Base-by-base conservation (phyloP, 257 asterid species). In the Scutellaria galericulata region DNA sequence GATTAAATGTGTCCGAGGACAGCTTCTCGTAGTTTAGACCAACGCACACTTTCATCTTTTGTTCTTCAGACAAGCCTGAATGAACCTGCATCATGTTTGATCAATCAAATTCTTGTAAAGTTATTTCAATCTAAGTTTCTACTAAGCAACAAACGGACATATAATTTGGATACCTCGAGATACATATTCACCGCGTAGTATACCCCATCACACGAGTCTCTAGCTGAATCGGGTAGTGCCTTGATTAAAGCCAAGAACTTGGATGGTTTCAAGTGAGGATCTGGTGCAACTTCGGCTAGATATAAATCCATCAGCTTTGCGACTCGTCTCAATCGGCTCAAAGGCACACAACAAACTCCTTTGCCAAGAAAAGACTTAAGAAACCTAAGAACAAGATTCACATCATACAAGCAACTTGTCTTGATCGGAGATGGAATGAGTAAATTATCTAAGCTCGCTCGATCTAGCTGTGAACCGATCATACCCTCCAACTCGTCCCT, bases 231-330 rank as follows among this genome's bases (percentile, higher is more conserved):
- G 0, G 98, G 96, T 22, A 91, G 68, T 37, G 91, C 86, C 42
- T 9, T 72, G 75, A 91, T 75, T 13, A 89, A 75, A 20, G 84
- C 77, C 85, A 87, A 81, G 76, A 93, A 89, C 81, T 88, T 90
- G 0, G 86, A 77, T 0, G 91, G 89, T 77, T 80, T 87, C 69
- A 88, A 77, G 76, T 80, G 40, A 46, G 93, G 96, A 76, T 93
- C 98, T 0, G 98, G 98, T 3, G 98, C 95, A 9, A 88, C 96
- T 83, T 93, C 98, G 20, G 88, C 86, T 15, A 90, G 76, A 77
- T 84, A 93, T 22, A 81, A 81, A 70, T 93, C 97, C 78, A 89
- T 78, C 85, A 87, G 72, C 13, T 75, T 50, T 14, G 85, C 84
- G 22, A 83, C 96, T 78, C 83, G 89, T 83, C 78, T 81, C 82